phyloP scores from a whole-genome alignment of 768 basidiomycete genomes.

The Suillus subaureus region DNA sequence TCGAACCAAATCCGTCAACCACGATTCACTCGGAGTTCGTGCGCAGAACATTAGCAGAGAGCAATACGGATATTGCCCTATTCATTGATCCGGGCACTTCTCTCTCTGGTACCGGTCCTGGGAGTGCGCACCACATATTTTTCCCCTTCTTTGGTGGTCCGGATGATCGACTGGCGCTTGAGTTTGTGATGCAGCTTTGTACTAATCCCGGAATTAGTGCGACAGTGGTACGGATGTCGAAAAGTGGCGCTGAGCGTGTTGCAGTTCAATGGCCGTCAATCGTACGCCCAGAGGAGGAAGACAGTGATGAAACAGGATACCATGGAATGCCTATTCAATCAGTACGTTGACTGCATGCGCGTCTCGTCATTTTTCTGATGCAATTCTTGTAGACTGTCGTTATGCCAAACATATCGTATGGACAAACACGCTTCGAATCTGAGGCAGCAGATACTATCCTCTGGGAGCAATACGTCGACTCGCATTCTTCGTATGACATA shows the following conservation, averaged over 20 bases:
- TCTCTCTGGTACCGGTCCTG: conserved; percentile 24
- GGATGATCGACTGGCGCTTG: conserved; percentile 88
- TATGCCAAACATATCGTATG: conserved; percentile 75
- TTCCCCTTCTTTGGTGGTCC: conserved; percentile 94
- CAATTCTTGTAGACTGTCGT: conserved; percentile 41
- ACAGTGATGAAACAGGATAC: conserved; percentile 32
- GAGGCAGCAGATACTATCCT: conserved; percentile 80
- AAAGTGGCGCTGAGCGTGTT: conserved; percentile 44
- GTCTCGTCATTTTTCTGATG: conserved; percentile 8
- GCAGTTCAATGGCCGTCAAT: conserved; percentile 51
- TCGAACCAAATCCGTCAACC: conserved; percentile 49
- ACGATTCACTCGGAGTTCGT: conserved; percentile 81
- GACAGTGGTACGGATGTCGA: conserved; percentile 68
- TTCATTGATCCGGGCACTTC: conserved; percentile 69
- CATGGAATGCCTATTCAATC: background rate
- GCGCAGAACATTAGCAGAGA: conserved; percentile 74
- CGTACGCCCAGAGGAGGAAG: conserved; percentile 60
- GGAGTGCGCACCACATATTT: conserved; percentile 61
- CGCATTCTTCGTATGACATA: conserved; percentile 14
- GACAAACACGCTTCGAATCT: conserved; percentile 66
- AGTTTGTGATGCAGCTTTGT: conserved; percentile 81
- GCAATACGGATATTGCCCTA: conserved; percentile 77
- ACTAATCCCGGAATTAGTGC: conserved; percentile 62
- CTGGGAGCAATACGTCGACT: conserved; percentile 64
- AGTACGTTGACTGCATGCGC: conserved; percentile 15